Conservation (phyloP, 371 early-diverging fungal species). For the Funneliformis caledonium region DNA sequence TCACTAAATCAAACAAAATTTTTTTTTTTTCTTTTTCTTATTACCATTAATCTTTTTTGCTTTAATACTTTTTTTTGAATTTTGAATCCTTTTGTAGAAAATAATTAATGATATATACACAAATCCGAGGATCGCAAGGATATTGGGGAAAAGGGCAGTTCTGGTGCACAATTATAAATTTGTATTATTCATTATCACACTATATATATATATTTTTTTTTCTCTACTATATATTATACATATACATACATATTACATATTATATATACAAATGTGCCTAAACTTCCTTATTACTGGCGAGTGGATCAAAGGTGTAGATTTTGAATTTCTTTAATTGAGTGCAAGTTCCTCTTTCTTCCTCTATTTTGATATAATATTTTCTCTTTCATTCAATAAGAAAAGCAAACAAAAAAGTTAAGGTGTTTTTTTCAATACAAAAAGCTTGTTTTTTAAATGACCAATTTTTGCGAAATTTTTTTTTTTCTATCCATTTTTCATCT, state of each 20-base stretch:
- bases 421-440: too few species aligned
- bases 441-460: not conserved
- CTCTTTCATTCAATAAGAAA: not conserved
- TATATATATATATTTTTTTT: constrained; percentile 1
- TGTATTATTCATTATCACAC: constrained; percentile 35
- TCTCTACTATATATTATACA: constrained; percentile 26
- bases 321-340: not conserved
- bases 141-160: not conserved
- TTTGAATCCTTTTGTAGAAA: not conserved
- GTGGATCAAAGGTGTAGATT: not conserved
- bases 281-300: not conserved
- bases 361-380: not conserved
- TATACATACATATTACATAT: constrained; percentile 21
- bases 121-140: not conserved
- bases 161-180: constrained; percentile 26
- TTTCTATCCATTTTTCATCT: not conserved
- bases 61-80: not conserved
- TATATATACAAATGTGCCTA: not conserved
- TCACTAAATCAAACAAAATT: not conserved
- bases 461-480: not conserved
- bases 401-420: not conserved
- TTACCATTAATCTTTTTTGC: not conserved
- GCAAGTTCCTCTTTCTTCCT: not conserved
- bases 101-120: not conserved
- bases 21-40: not conserved